Conservation (phyloP, 345 rosid genomes). For the Geranium rotundifolium region DNA sequence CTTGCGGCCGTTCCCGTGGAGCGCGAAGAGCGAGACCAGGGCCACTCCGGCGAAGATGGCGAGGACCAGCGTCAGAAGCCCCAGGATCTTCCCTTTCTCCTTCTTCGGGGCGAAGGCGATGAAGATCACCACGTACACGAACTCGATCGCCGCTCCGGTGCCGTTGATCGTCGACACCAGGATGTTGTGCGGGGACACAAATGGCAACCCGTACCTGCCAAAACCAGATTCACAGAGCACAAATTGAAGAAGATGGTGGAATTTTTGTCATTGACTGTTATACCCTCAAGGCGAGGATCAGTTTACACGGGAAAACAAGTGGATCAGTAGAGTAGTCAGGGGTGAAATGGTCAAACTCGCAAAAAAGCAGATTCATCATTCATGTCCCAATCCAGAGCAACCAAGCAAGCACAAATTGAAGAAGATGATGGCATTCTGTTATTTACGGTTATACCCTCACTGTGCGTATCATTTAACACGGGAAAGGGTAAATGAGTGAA, state of each 20-base stretch:
- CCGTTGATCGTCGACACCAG: constrained; percentile 79
- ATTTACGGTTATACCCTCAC: no score
- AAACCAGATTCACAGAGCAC: neutral
- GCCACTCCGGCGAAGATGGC: constrained; percentile 45
- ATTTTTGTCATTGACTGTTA: no score
- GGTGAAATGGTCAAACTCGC: no score
- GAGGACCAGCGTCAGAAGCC: constrained; percentile 41
- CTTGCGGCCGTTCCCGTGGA: constrained; percentile 57
- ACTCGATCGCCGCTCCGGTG: constrained; percentile 61
- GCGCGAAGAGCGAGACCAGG: constrained; percentile 54
- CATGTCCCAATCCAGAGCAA: no score
- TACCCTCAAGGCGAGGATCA: no score
- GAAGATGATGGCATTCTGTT: no score
- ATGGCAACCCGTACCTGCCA: constrained; percentile 84
- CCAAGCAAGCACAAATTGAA: no score
- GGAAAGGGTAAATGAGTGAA: no score
- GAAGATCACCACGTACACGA: constrained; percentile 53
- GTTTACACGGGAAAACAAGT: no score
- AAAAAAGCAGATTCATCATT: no score
- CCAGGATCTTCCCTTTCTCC: constrained; percentile 64
- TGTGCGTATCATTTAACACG: no score
- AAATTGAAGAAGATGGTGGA: neutral
- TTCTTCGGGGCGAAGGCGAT: constrained; percentile 54
- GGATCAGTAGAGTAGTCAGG: no score
- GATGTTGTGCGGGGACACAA: constrained; percentile 71